Evolutionary conservation across 2,329 filamentous ascomycete genomes (phyloP).

Genomic region (Sarocladium brachiariae): DNA sequence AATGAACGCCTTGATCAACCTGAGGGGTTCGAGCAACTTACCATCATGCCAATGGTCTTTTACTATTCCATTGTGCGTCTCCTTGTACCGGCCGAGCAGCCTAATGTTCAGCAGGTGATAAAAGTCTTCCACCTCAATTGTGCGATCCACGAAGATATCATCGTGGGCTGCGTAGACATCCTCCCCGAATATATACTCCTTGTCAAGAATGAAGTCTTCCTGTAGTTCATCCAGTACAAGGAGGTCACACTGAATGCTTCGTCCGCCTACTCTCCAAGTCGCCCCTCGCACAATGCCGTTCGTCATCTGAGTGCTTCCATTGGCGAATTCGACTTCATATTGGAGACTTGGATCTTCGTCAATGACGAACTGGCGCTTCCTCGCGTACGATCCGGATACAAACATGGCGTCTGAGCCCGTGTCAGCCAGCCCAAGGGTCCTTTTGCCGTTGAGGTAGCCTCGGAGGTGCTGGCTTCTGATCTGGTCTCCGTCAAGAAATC

Average conservation of each 20-base stretch:
- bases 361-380: not conserved
- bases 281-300: not conserved
- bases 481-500: not conserved
- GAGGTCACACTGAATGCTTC: not conserved
- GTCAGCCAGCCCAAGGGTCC: not conserved
- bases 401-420: slow-evolving; percentile 1
- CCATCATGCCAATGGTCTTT: not conserved
- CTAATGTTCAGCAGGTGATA: not conserved
- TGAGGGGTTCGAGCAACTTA: not conserved
- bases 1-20: too few relatives aligned
- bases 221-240: not conserved
- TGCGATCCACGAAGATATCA: not conserved
- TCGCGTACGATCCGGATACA: not conserved
- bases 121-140: not conserved
- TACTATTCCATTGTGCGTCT: not conserved
- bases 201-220: not conserved
- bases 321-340: not conserved
- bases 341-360: not conserved
- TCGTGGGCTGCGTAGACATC: not conserved
- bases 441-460: not conserved
- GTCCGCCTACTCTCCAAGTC: not conserved
- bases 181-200: not conserved
- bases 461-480: not conserved
- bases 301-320: not conserved
- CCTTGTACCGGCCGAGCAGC: not conserved